Percentiles rank a stretch among this genome's conserved stretches.
phyloP scores from a whole-genome alignment of 441 rosid species.

The Arabidopsis lyrata region DNA sequence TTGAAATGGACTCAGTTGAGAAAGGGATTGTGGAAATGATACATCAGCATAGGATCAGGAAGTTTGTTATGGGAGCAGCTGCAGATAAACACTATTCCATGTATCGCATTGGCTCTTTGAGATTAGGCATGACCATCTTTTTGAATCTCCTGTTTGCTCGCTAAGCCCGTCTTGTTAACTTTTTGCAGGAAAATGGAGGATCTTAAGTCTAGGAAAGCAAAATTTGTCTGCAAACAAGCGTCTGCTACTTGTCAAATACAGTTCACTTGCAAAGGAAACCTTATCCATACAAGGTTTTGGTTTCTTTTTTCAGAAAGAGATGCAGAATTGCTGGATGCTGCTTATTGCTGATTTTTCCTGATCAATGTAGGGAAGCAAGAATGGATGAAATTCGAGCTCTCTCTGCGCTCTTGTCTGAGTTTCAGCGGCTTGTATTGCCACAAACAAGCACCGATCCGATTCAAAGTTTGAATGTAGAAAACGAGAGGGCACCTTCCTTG shows the following conservation, averaged over 20 bases:
- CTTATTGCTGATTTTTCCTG: constrained; percentile 22
- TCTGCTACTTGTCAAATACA: constrained; percentile 72
- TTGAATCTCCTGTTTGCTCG: not conserved
- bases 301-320: not conserved
- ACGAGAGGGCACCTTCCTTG: constrained; percentile 36
- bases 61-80: constrained; percentile 96
- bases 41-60: constrained; percentile 55
- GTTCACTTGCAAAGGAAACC: constrained; percentile 76
- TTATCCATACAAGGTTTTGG: constrained; percentile 65
- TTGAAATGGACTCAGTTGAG: constrained; percentile 62
- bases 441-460: constrained; percentile 36
- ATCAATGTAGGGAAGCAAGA: constrained; percentile 59
- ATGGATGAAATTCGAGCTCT: constrained; percentile 53
- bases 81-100: constrained; percentile 67
- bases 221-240: constrained; percentile 54
- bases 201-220: constrained; percentile 82
- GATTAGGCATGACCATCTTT: constrained; percentile 10
- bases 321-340: not conserved
- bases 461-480: constrained; percentile 44
- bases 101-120: constrained; percentile 39
- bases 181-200: constrained; percentile 65
- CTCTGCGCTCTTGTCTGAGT: constrained; percentile 49
- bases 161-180: not conserved
- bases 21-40: constrained; percentile 73
- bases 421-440: constrained; percentile 48